These are phyloP conservation scores for Nymphaea colorata DNA, from an alignment of 164 flowering plant genomes.

Conservation along the genomic window DNA sequence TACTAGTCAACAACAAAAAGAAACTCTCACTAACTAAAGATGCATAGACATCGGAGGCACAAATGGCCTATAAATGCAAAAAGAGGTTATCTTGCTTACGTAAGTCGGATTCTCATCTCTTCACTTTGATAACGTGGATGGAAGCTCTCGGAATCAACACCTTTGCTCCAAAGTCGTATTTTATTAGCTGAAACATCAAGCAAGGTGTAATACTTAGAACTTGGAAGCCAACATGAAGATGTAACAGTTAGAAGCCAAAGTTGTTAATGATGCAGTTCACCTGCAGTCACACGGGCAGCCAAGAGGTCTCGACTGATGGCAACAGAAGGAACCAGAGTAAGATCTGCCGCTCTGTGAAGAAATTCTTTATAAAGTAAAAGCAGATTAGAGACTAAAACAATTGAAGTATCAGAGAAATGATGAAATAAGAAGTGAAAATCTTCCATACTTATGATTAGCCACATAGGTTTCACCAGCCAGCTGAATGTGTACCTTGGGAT, in stretches of 20 bases:
- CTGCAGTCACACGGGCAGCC: conserved; percentile 68
- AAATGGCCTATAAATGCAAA: background rate
- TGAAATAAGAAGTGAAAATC: background rate
- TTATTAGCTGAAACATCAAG: conserved; percentile 41
- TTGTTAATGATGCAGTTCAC: conserved; percentile 18
- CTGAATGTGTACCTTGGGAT: conserved; percentile 98
- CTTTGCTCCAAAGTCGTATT: conserved; percentile 94
- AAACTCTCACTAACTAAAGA: no score
- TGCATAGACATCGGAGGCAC: background rate
- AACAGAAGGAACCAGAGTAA: conserved; percentile 91
- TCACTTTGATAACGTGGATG: conserved; percentile 61
- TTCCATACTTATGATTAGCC: conserved; percentile 82
- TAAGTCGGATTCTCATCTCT: conserved; percentile 71
- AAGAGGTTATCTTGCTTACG: conserved; percentile 23
- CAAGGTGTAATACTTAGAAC: background rate
- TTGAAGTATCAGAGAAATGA: background rate
- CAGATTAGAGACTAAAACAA: background rate
- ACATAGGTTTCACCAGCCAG: conserved; percentile 97
- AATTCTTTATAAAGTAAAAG: conserved; percentile 40
- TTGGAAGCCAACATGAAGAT: no score
- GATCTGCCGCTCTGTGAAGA: conserved; percentile 97
- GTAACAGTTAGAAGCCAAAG: background rate
- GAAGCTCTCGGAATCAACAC: conserved; percentile 90
- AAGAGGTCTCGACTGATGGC: conserved; percentile 75
- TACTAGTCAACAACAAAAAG: conserved; percentile 27